Base-by-base conservation (phyloP, 192 early-diverging fungal species). In the Lobosporangium transversale region DNA sequence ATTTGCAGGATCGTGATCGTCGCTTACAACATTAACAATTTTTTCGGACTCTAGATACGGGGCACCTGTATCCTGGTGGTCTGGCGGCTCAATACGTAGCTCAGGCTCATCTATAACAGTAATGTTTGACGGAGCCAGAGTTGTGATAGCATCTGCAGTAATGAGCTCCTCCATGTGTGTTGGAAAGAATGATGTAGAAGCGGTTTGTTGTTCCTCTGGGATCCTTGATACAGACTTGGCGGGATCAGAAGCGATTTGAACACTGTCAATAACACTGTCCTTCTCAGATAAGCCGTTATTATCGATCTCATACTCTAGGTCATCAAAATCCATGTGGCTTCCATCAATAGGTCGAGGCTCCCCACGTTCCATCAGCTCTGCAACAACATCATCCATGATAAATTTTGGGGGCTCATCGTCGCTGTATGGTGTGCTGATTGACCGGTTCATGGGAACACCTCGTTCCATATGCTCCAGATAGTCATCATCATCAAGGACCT, bases 391-490 rank as follows among this genome's bases (percentile, higher is more conserved):
- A 35, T 76, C 73, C 33, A 76, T 47, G 18, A 65, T 48, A 29
- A 67, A 76, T 33, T 62, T 67, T 17, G 65, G 59, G 5, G 36
- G 20, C 26, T 76, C 73, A 3, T 76, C 73, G 18, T 76, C 73
- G 8, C 73, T 76, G 30, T 57, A 62, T 24, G 73, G 73, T 8
- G 73, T 76, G 26, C 64, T 76, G 36, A 76, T 76, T 0, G 73
- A 76, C 24, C 73, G 50, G 44, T 62, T 57, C 73, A 76, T 76
- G 17, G 73, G 73, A 0, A 76, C 73, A 26, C 73, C 73, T 0
- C 73, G 73, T 43, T 76, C 73, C 73, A 76, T 76, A 15, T 76
- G 73, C 24, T 76, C 73, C 53, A 76, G 45, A 30, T 60, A 66
- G 29, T 76, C 73, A 24, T 76, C 73, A 40, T 76, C 73, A 23